Evolutionary conservation across 2,329 filamentous ascomycete genomes (phyloP).

Genomic region (Cercospora brassicicola): DNA sequence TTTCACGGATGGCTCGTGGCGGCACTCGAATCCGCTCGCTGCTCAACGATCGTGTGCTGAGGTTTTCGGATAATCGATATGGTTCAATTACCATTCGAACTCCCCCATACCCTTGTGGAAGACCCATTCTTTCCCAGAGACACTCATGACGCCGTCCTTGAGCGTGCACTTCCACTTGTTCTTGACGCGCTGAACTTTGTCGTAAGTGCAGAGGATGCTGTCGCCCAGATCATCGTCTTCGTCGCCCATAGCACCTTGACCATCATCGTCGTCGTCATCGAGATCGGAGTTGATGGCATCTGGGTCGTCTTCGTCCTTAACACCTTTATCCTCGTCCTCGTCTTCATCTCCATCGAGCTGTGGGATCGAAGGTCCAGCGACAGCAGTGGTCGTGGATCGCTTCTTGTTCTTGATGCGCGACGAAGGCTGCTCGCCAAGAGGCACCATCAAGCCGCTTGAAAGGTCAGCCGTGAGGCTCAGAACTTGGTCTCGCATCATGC

Average conservation of each 20-base stretch:
- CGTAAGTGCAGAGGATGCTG: constrained; percentile 96
- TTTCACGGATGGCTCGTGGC: no score
- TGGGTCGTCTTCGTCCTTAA: constrained; percentile 64
- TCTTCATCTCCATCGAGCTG: constrained; percentile 61
- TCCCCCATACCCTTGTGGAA: constrained; percentile 98
- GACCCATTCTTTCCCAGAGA: constrained; percentile 87
- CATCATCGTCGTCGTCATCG: constrained; percentile 86
- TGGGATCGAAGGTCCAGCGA: constrained; percentile 35
- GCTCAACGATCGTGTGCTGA: no score
- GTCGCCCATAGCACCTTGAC: constrained; percentile 40
- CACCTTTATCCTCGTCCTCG: constrained; percentile 45
- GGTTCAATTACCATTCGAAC: constrained; percentile 78
- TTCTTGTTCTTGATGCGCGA: constrained; percentile 38
- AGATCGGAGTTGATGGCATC: constrained; percentile 98
- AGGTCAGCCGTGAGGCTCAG: constrained; percentile 65
- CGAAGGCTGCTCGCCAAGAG: constrained; percentile 57
- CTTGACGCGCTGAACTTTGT: constrained; percentile 98
- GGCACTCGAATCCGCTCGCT: no score
- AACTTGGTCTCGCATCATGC: constrained; percentile 67
- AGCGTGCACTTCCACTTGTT: constrained; percentile 97
- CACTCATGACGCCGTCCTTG: constrained; percentile 92
- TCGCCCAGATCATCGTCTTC: constrained; percentile 85
- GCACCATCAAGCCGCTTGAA: constrained; percentile 76
- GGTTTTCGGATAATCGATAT: no score
- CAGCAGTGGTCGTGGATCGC: constrained; percentile 12